Evolutionary conservation across 768 basidiomycete species (phyloP), one percentile per base, ranked within the genome.

Genomic region (Boletales sp.): DNA sequence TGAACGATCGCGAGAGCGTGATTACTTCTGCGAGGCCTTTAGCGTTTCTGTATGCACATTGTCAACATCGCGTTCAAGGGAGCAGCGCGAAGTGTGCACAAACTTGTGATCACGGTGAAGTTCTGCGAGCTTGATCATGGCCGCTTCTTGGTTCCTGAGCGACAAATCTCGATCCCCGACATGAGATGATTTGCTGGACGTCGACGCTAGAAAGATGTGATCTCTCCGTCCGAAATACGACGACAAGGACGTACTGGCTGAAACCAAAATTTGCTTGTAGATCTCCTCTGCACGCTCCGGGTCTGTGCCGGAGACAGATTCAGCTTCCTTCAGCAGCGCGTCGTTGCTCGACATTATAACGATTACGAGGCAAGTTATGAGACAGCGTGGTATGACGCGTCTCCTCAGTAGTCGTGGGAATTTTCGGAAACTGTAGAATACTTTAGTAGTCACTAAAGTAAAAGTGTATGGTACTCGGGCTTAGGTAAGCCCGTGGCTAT

Each of bases 31-130:
- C 90, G 3, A 98, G 76, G 15, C 88, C 89, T 53, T 84, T 68
- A 17, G 90, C 84, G 73, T 97, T 88, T 61, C 93, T 97, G 56
- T 18, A 19, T 27, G 5, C 24, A 6, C 46, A 27, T 15, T 12
- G 43, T 57, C 39, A 51, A 43, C 39, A 29, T 43, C n/a, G 32
- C 8, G 11, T 38, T 8, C 5, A 45, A 34, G 30, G 5, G 12
- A 48, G 17, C 5, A 17, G 38, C 0, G 17, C 17, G 9, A 29
- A 35, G 35, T 0, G 35, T 0, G 34, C 17, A 72, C 84, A 51
- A 45, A 93, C 92, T 82, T 83, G 66, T 90, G 81, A 67, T 94
- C 90, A 42, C 90, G 77, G 66, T 95, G 90, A 10, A 94, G 76
- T 64, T 87, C 83, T 2, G 90, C 94, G 2, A 98, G 83, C 63